These are phyloP conservation scores for Solanum tarijense DNA, from an alignment of 257 asterid species.

Conservation along the genomic window DNA sequence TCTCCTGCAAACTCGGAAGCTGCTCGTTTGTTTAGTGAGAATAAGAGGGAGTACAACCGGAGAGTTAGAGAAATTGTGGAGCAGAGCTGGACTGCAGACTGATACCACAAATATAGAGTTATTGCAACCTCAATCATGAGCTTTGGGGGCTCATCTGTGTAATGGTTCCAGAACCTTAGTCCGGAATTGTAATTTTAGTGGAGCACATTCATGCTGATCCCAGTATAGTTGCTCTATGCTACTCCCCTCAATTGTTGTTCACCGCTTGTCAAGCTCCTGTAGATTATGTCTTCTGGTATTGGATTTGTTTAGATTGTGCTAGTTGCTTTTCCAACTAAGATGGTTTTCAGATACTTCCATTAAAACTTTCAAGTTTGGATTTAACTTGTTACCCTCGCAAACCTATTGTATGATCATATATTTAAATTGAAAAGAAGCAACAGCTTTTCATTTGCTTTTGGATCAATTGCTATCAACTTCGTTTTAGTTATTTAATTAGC, in stretches of 20 bases:
- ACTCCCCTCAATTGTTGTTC: constrained; percentile 7
- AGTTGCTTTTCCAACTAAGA: not conserved
- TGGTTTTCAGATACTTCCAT: not conserved
- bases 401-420: not conserved
- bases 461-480: not conserved
- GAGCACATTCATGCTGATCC: constrained; percentile 3
- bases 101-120: not conserved
- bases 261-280: constrained; percentile 16
- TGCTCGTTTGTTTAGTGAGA: constrained; percentile 77
- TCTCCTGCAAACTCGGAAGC: constrained; percentile 89
- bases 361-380: not conserved
- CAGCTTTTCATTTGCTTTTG: not conserved
- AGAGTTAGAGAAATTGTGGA: constrained; percentile 70
- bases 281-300: constrained; percentile 13
- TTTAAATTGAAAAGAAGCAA: not conserved
- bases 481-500: not conserved
- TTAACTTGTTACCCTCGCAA: not conserved
- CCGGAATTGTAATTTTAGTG: constrained; percentile 7
- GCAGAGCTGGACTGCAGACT: constrained; percentile 92
- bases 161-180: constrained; percentile 4
- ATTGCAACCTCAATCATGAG: not conserved
- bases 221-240: constrained; percentile 2
- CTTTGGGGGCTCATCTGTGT: constrained; percentile 12
- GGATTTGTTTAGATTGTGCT: not conserved
- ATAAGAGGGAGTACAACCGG: constrained; percentile 70